Evolutionary conservation across 305 asterid species (phyloP).

Genomic region (Rubia balearica): DNA sequence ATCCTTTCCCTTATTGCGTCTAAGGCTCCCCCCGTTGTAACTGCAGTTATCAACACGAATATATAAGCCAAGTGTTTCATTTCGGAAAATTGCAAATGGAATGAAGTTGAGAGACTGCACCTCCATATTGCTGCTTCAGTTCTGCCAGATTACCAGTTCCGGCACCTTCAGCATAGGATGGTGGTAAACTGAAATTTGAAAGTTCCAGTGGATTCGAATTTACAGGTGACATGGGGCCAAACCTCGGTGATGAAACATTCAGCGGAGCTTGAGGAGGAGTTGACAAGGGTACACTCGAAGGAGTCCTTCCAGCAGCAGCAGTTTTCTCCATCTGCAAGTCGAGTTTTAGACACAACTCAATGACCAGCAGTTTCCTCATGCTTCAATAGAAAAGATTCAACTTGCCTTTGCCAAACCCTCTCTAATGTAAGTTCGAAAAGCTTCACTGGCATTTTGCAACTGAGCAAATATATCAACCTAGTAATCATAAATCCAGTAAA

Average conservation of each 20-base stretch:
- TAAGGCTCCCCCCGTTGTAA: slow-evolving; percentile 75
- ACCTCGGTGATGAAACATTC: slow-evolving; percentile 69
- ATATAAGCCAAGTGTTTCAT: neutral
- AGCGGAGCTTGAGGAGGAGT: slow-evolving; percentile 87
- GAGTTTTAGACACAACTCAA: slow-evolving; percentile 4
- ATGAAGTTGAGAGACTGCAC: slow-evolving; percentile 28
- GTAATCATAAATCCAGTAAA: slow-evolving; percentile 20
- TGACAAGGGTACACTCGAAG: slow-evolving; percentile 87
- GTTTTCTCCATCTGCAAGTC: slow-evolving; percentile 90
- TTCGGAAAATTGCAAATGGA: neutral
- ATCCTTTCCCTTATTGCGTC: slow-evolving; percentile 99
- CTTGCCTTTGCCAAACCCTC: slow-evolving; percentile 95
- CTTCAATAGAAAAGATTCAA: slow-evolving; percentile 6
- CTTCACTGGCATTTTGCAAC: slow-evolving; percentile 98
- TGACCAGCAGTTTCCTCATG: slow-evolving; percentile 5
- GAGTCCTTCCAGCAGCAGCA: slow-evolving; percentile 97
- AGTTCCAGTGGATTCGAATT: slow-evolving; percentile 67
- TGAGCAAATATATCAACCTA: slow-evolving; percentile 98
- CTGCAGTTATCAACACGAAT: slow-evolving; percentile 38
- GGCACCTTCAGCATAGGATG: slow-evolving; percentile 70
- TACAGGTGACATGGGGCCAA: slow-evolving; percentile 69
- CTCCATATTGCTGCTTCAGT: slow-evolving; percentile 58
- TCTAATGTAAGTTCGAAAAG: slow-evolving; percentile 91
- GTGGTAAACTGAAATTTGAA: slow-evolving; percentile 69
- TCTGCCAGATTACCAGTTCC: slow-evolving; percentile 40